Evolutionary conservation across 1,284 basidiomycete genomes (phyloP).

Genomic region (Cystobasidium slooffiae): DNA sequence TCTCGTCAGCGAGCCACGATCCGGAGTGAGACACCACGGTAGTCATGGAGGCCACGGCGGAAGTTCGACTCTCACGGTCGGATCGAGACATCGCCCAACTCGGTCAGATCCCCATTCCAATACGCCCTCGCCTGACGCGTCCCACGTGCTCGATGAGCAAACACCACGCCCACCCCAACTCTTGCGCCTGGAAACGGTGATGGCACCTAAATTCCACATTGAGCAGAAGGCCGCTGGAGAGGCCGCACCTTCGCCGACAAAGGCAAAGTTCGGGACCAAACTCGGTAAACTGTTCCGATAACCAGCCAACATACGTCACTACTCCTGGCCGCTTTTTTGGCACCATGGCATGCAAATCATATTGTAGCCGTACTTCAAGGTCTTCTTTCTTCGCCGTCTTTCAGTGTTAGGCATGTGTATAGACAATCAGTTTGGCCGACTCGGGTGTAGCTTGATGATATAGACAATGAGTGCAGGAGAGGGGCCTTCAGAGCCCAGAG

Average conservation of each 20-base stretch:
- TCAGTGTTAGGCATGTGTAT: constrained; percentile 11
- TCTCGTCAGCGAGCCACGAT: constrained; percentile 41
- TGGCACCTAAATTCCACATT: constrained; percentile 40
- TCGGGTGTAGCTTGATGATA: neutral
- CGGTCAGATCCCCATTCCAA: constrained; percentile 18
- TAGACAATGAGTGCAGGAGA: neutral
- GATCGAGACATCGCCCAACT: constrained; percentile 21
- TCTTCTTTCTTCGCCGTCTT: neutral
- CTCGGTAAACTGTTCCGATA: constrained; percentile 41
- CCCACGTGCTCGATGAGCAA: constrained; percentile 11
- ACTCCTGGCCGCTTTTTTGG: neutral
- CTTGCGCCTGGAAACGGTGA: constrained; percentile 27
- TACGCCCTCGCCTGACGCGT: constrained; percentile 29
- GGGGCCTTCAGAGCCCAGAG: too few species aligned
- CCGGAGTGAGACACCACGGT: constrained; percentile 4
- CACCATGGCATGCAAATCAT: neutral
- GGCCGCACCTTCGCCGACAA: constrained; percentile 38
- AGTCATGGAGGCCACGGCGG: neutral
- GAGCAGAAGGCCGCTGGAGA: constrained; percentile 40
- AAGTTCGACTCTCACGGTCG: constrained; percentile 5
- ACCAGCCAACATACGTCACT: neutral
- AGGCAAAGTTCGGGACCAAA: constrained; percentile 32
- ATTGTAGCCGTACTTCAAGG: neutral
- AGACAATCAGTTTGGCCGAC: neutral
- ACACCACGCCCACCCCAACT: constrained; percentile 33